These are phyloP conservation scores for Sindora glabra DNA, from an alignment of 306 rosid genomes.

Conservation along the genomic window DNA sequence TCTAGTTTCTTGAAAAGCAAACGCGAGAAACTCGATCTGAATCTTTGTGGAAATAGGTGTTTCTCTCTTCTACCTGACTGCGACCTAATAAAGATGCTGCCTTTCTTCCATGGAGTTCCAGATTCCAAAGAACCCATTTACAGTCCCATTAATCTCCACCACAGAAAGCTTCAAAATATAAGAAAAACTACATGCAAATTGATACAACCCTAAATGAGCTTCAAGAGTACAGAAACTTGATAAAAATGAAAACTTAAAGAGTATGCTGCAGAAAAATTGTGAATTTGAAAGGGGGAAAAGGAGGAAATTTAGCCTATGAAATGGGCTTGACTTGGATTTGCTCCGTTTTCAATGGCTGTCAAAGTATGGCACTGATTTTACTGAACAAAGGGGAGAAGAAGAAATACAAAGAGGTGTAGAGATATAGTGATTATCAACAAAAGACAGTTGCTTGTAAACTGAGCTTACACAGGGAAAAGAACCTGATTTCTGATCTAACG, in stretches of 20 bases:
- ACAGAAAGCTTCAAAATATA: constrained; percentile 20
- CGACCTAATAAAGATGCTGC: constrained; percentile 53
- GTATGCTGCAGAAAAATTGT: constrained; percentile 22
- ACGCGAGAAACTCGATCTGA: constrained; percentile 87
- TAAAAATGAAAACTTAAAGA: constrained; percentile 8
- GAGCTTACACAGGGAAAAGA: too few species aligned
- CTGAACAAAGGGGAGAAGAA: too few species aligned
- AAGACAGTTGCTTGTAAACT: too few species aligned
- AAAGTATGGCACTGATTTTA: too few species aligned
- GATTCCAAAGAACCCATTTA: constrained; percentile 91
- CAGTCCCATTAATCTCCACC: constrained; percentile 46
- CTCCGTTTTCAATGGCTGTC: too few species aligned
- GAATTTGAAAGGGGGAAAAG: constrained; percentile 27
- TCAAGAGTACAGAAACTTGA: constrained; percentile 1
- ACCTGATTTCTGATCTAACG: too few species aligned
- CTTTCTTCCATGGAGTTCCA: constrained; percentile 59
- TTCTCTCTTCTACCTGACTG: constrained; percentile 42
- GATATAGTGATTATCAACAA: too few species aligned
- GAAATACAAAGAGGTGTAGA: too few species aligned
- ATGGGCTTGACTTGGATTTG: too few species aligned
- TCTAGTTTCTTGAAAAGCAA: constrained; percentile 70
- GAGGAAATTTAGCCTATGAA: too few species aligned
- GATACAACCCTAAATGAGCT: constrained; percentile 6
- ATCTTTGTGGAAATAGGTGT: constrained; percentile 58
- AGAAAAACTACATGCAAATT: constrained; percentile 11